phyloP scores from a whole-genome alignment of 495 filamentous ascomycete species.

The Penicillium arizonense region DNA sequence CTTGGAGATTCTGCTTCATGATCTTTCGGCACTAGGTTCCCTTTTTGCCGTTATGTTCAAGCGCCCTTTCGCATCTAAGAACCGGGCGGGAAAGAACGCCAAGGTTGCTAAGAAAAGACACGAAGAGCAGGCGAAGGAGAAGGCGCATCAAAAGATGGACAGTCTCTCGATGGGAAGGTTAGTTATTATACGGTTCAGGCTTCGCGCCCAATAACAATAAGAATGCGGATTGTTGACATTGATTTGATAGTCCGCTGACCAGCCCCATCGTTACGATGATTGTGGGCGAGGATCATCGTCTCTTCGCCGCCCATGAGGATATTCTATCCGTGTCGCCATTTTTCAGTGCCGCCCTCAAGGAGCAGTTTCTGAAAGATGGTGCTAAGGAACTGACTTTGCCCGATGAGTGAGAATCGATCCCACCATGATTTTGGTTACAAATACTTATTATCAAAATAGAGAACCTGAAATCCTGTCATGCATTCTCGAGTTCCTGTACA shows the following conservation, averaged over 20 bases:
- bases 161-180: conserved; percentile 51
- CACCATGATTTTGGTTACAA: neutral
- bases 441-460: conserved; percentile 21
- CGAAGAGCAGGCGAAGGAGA: conserved; percentile 71
- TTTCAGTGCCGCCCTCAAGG: conserved; percentile 54
- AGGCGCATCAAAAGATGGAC: conserved; percentile 65
- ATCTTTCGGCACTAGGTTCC: neutral
- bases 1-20: conserved; percentile 10
- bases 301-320: conserved; percentile 74
- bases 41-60: conserved; percentile 69
- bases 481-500: conserved; percentile 69
- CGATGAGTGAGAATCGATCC: conserved; percentile 46
- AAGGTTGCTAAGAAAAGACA: conserved; percentile 70
- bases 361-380: conserved; percentile 55
- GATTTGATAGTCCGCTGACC: conserved; percentile 53
- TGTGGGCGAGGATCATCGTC: conserved; percentile 74
- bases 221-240: neutral
- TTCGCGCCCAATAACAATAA: too few species aligned
- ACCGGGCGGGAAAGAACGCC: conserved; percentile 75
- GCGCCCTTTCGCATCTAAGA: conserved; percentile 73
- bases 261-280: conserved; percentile 82
- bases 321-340: conserved; percentile 58
- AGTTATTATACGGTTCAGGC: conserved; percentile 4
- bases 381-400: conserved; percentile 57
- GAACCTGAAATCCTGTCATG: conserved; percentile 66